These are phyloP conservation scores for Mediolabrus comicus DNA, from an alignment of 108 stramenopile genomes.

Conservation along the genomic window DNA sequence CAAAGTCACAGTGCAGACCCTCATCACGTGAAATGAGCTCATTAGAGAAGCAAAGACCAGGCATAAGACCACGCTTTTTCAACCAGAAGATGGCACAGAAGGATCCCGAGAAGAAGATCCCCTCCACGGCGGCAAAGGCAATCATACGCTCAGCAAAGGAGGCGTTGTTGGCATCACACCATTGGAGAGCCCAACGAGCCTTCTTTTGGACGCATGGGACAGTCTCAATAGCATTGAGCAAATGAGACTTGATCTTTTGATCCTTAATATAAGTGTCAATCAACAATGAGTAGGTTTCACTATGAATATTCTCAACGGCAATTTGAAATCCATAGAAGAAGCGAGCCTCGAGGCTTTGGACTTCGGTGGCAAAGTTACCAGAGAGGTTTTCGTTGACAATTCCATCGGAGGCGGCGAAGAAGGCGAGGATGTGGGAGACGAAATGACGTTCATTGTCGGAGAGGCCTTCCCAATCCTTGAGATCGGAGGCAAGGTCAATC, in stretches of 20 bases:
- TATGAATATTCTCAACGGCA: conserved; percentile 99
- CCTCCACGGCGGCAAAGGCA: conserved; percentile 99
- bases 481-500: conserved; percentile 94
- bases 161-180: conserved; percentile 88
- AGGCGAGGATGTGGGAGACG: conserved; percentile 97
- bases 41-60: conserved; percentile 98
- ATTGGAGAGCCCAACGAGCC: conserved; percentile 97
- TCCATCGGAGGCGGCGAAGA: conserved; percentile 99
- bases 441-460: conserved; percentile 96
- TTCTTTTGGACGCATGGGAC: conserved; percentile 97
- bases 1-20: conserved; percentile 96
- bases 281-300: conserved; percentile 97
- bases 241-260: conserved; percentile 66
- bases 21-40: conserved; percentile 99
- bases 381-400: conserved; percentile 99
- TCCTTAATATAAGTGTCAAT: conserved; percentile 99
- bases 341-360: conserved; percentile 95
- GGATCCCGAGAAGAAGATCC: conserved; percentile 97
- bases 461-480: conserved; percentile 94
- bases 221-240: conserved; percentile 92
- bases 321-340: conserved; percentile 99
- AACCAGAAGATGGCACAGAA: conserved; percentile 99
- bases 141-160: conserved; percentile 98
- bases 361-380: conserved; percentile 96
- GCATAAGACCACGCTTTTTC: conserved; percentile 99